Conservation (phyloP, 176 grass and related monocot genomes). For the Coix lacrymajobi region DNA sequence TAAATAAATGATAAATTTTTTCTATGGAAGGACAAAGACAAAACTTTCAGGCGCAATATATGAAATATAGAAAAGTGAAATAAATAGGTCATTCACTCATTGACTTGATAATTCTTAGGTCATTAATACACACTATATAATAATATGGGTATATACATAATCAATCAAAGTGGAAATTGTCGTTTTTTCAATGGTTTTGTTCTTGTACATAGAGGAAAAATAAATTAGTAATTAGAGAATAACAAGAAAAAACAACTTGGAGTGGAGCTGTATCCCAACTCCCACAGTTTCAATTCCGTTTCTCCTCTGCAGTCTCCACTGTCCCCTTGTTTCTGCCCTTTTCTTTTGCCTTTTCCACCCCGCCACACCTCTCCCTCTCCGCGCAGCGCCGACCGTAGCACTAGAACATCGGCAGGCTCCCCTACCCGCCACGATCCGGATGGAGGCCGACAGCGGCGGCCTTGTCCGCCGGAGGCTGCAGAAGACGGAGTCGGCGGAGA, state of each 20-base stretch:
- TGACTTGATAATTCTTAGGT: too few relatives aligned
- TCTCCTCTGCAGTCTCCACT: background rate
- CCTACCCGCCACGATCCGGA: background rate
- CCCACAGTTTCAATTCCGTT: constrained; percentile 12
- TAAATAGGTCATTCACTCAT: too few relatives aligned
- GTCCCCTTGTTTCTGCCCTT: background rate
- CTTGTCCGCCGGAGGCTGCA: constrained; percentile 26
- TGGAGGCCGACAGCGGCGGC: constrained; percentile 37
- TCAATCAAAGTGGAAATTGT: too few relatives aligned
- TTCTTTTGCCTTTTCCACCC: background rate
- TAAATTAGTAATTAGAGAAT: too few relatives aligned
- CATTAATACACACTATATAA: too few relatives aligned
- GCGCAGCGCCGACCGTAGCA: background rate
- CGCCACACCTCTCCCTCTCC: background rate
- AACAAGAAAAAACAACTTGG: background rate
- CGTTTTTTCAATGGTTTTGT: too few relatives aligned
- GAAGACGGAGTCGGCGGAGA: constrained; percentile 79
- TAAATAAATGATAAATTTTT: too few relatives aligned
- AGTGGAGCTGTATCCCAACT: constrained; percentile 16
- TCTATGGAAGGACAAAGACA: too few relatives aligned
- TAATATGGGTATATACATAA: too few relatives aligned
- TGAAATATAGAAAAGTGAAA: too few relatives aligned
- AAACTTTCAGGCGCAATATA: too few relatives aligned
- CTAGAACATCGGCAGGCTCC: background rate
- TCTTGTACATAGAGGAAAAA: too few relatives aligned